Evolutionary conservation across 371 early-diverging fungal species (phyloP).

Genomic region (Dinochytrium kinnereticum): DNA sequence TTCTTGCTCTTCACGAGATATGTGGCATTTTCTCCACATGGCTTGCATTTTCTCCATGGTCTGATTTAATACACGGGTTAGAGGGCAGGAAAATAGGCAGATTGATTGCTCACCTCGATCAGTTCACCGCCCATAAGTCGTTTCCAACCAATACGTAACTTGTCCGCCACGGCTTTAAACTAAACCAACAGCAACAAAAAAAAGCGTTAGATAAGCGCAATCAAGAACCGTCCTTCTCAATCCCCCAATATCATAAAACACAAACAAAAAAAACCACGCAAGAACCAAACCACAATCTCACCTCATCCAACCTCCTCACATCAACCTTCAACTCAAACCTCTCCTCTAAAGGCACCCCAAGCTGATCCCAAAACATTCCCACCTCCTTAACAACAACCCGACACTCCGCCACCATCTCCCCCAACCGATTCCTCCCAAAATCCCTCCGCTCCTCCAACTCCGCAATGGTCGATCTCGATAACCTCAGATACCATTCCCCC

Average conservation of each 20-base stretch:
- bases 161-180: slow-evolving; percentile 46
- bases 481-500: not conserved
- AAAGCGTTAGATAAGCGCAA: too few relatives aligned
- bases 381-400: slow-evolving; percentile 35
- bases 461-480: not conserved
- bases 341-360: slow-evolving; percentile 27
- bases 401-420: slow-evolving; percentile 14
- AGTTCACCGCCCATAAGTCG: slow-evolving; percentile 36
- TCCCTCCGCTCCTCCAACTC: slow-evolving; percentile 10
- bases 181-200: too few relatives aligned
- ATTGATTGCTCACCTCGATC: slow-evolving; percentile 19
- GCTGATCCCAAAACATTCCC: slow-evolving; percentile 40
- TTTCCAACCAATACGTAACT: slow-evolving; percentile 35
- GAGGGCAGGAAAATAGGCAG: not conserved
- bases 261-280: too few relatives aligned
- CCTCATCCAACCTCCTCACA: slow-evolving; percentile 29
- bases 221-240: too few relatives aligned
- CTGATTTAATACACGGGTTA: not conserved
- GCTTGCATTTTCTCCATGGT: slow-evolving; percentile 22
- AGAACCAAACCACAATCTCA: not conserved
- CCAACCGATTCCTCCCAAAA: not conserved
- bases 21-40: slow-evolving; percentile 39
- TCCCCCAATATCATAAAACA: too few relatives aligned
- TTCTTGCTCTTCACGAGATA: slow-evolving; percentile 41
- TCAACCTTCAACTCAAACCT: slow-evolving; percentile 18